These are phyloP conservation scores for Typha latifolia DNA, from an alignment of 176 grass and related monocot genomes.

Conservation along the genomic window DNA sequence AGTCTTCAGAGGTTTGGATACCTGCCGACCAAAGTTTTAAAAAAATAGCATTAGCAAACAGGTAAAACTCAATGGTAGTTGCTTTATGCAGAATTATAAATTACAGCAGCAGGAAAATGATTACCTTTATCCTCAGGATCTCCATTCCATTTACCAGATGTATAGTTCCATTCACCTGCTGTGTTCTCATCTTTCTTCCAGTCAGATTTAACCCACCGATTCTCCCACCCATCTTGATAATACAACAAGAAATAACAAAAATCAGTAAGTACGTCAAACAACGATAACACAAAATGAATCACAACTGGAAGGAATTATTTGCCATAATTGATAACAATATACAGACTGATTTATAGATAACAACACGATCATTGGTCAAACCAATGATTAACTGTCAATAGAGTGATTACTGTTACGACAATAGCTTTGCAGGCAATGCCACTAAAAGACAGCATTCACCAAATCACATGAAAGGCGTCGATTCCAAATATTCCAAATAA, in stretches of 20 bases:
- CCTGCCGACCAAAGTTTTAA: slow-evolving; percentile 25
- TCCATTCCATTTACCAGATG: slow-evolving; percentile 74
- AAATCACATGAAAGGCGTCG: too few relatives aligned
- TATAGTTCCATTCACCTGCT: slow-evolving; percentile 67
- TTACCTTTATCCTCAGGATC: slow-evolving; percentile 72
- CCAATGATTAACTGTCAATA: too few relatives aligned
- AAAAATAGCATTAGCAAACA: background rate
- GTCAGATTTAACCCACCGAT: slow-evolving; percentile 70
- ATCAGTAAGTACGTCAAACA: background rate
- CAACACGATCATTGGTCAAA: too few relatives aligned
- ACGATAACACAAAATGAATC: background rate
- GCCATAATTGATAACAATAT: too few relatives aligned
- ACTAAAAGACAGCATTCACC: too few relatives aligned
- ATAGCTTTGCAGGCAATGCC: too few relatives aligned
- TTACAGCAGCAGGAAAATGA: background rate
- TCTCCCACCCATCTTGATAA: slow-evolving; percentile 53
- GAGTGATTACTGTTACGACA: too few relatives aligned
- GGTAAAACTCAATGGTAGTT: background rate
- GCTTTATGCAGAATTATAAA: background rate
- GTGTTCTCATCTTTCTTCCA: slow-evolving; percentile 84
- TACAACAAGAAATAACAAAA: background rate
- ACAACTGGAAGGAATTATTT: too few relatives aligned
- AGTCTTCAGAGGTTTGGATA: slow-evolving; percentile 85
- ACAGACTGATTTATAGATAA: too few relatives aligned
- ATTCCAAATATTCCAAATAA: too few relatives aligned